Percentiles rank a stretch among this genome's conserved stretches.
Evolutionary conservation across 495 filamentous ascomycete species (phyloP).

Genomic region (Trichoderma parareesei): DNA sequence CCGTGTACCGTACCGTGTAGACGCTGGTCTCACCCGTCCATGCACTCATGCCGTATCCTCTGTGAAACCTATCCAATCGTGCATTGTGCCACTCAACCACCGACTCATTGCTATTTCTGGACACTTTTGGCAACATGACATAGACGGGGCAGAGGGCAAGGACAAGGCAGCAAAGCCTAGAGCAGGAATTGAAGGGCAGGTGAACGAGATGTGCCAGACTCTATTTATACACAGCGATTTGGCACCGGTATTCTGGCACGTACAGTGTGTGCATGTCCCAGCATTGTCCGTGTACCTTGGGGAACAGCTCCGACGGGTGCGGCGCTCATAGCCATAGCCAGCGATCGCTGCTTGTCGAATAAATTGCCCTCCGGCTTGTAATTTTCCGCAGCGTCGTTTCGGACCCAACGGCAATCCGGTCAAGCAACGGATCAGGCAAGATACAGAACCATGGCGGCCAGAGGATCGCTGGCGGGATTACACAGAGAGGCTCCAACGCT

Average conservation of each 20-base stretch:
- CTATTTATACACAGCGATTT: neutral
- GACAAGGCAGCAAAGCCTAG: neutral
- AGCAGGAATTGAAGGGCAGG: neutral
- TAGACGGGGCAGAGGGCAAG: neutral
- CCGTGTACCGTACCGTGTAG: neutral
- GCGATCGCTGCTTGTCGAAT: neutral
- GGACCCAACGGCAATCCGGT: neutral
- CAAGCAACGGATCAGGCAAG: neutral
- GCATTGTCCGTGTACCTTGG: neutral
- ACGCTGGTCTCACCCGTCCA: neutral
- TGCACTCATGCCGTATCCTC: neutral
- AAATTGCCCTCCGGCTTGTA: neutral
- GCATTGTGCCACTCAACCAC: neutral
- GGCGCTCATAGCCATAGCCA: neutral
- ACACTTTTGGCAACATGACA: neutral
- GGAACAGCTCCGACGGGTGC: constrained; percentile 4
- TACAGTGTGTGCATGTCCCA: neutral
- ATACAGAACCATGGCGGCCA: neutral
- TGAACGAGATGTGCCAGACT: neutral
- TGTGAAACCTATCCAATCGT: constrained; percentile 1
- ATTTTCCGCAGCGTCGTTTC: neutral
- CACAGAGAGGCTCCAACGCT: neutral
- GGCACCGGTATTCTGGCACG: neutral
- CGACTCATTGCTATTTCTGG: neutral
- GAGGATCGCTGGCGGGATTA: neutral